A percentile compares a stretch with the other conserved stretches of the same genome.
phyloP scores from a whole-genome alignment of 2,329 filamentous ascomycete genomes.

The Botrytis tulipae region DNA sequence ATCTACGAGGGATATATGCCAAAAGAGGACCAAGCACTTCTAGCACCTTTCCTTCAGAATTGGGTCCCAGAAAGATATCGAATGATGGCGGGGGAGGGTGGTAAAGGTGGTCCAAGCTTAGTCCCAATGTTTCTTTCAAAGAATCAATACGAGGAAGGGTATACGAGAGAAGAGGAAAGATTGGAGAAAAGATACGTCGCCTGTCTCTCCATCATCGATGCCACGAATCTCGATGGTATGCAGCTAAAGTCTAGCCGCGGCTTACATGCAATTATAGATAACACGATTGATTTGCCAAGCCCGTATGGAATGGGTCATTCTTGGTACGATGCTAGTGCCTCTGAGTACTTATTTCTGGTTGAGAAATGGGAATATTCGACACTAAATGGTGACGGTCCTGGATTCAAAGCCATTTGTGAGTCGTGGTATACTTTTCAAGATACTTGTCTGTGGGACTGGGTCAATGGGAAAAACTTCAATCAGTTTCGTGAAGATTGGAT shows the following conservation, averaged over 20 bases:
- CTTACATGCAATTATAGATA: background rate
- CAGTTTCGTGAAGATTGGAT: background rate
- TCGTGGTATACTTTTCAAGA: conserved; percentile 1
- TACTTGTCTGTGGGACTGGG: background rate
- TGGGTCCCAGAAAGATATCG: background rate
- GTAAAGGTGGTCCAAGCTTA: background rate
- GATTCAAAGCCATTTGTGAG: background rate
- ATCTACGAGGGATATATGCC: background rate
- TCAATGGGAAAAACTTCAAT: background rate
- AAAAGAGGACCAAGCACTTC: background rate
- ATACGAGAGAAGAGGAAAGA: background rate
- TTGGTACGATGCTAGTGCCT: background rate
- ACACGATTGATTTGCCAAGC: background rate
- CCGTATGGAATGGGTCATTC: background rate
- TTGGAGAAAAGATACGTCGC: background rate
- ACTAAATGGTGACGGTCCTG: background rate
- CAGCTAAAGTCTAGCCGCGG: background rate
- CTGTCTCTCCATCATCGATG: background rate
- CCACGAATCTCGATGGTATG: background rate
- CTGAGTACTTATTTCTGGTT: background rate
- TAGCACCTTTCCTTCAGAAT: background rate
- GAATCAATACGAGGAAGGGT: background rate
- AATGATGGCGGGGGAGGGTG: background rate
- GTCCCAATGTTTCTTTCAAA: conserved; percentile 1
- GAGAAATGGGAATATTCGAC: background rate